A percentile compares a stretch with the other conserved stretches of the same genome.
Evolutionary conservation across 768 basidiomycete genomes (phyloP).

Genomic region (Jaapia argillacea): DNA sequence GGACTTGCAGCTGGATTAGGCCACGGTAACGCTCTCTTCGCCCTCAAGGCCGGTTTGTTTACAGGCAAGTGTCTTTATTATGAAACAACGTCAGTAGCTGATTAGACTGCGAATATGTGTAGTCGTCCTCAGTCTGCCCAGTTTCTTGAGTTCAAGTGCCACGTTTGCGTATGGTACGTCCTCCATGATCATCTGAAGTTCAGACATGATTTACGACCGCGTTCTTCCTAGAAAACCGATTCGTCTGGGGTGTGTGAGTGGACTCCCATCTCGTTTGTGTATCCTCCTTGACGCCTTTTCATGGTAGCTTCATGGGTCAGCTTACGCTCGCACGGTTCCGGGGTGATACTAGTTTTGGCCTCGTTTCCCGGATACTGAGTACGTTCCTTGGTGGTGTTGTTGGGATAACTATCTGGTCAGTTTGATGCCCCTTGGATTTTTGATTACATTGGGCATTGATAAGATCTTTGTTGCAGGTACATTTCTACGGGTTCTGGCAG

Average conservation of each 20-base stretch:
- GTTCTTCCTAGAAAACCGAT: slow-evolving; percentile 37
- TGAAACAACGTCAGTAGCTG: no score
- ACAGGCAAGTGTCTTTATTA: slow-evolving; percentile 31
- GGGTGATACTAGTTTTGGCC: slow-evolving; percentile 65
- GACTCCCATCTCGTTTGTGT: neutral
- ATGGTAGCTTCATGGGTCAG: slow-evolving; percentile 61
- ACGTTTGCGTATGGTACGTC: slow-evolving; percentile 47
- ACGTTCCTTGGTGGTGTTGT: slow-evolving; percentile 58
- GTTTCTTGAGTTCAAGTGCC: slow-evolving; percentile 43
- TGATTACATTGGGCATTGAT: neutral
- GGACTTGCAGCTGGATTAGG: slow-evolving; percentile 27
- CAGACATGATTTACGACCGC: slow-evolving; percentile 4
- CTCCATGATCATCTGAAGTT: neutral
- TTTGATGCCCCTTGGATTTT: slow-evolving; percentile 3
- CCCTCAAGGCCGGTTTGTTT: slow-evolving; percentile 60
- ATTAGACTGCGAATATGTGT: no score
- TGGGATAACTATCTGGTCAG: slow-evolving; percentile 61
- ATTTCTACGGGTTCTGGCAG: slow-evolving; percentile 50
- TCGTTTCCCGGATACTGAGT: slow-evolving; percentile 47
- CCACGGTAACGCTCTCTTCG: slow-evolving; percentile 56
- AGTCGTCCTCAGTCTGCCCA: slow-evolving; percentile 54
- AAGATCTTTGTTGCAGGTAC: slow-evolving; percentile 48
- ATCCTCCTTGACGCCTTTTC: neutral
- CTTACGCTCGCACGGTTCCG: slow-evolving; percentile 61
- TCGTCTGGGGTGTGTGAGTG: slow-evolving; percentile 65